Conservation (phyloP, 2,329 filamentous ascomycete species). For the Amylocarpus encephaloides region DNA sequence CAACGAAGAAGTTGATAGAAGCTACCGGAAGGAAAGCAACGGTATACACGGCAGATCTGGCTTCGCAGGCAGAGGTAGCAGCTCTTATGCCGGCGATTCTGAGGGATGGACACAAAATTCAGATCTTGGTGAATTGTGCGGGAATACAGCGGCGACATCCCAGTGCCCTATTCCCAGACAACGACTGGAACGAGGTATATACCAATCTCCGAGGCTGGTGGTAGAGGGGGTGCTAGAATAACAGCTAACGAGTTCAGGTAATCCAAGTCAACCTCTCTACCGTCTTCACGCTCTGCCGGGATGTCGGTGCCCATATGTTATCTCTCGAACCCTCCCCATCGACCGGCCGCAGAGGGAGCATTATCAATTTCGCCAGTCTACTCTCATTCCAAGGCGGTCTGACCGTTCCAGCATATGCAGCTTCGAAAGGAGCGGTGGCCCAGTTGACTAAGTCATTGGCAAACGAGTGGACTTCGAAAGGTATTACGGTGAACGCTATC, state of each 20-base stretch:
- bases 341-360: slow-evolving; percentile 62
- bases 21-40: slow-evolving; percentile 58
- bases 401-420: slow-evolving; percentile 82
- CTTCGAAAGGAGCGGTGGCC: slow-evolving; percentile 76
- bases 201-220: neutral
- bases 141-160: slow-evolving; percentile 34
- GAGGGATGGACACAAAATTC: slow-evolving; percentile 39
- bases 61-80: slow-evolving; percentile 53
- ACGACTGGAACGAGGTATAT: slow-evolving; percentile 36
- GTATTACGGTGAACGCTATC: slow-evolving; percentile 80
- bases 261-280: slow-evolving; percentile 81
- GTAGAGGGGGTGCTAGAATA: neutral
- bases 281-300: slow-evolving; percentile 72
- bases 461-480: slow-evolving; percentile 79
- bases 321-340: slow-evolving; percentile 54
- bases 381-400: slow-evolving; percentile 88
- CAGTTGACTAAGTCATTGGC: slow-evolving; percentile 62
- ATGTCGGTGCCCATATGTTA: slow-evolving; percentile 75
- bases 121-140: slow-evolving; percentile 42
- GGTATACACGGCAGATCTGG: slow-evolving; percentile 66
- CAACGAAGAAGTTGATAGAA: slow-evolving; percentile 54
- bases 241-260: slow-evolving; percentile 34
- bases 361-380: slow-evolving; percentile 81
- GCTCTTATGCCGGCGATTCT: slow-evolving; percentile 54
- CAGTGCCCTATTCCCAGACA: slow-evolving; percentile 34